Evolutionary conservation across 495 filamentous ascomycete genomes (phyloP).

Genomic region (Penicillium silybi): DNA sequence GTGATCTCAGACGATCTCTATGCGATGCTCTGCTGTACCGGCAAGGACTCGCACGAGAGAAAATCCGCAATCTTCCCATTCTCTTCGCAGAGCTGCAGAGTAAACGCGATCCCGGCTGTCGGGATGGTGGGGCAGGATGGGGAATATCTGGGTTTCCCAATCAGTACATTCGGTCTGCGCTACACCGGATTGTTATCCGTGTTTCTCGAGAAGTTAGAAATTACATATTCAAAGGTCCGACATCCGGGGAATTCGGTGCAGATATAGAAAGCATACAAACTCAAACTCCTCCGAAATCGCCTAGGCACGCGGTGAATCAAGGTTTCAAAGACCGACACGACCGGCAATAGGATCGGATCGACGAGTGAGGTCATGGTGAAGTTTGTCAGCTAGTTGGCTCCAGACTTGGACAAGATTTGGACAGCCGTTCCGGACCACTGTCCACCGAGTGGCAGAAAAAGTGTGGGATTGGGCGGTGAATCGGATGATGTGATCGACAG

Average conservation of each 20-base stretch:
- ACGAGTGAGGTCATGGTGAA: slow-evolving; percentile 20
- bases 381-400: slow-evolving; percentile 20
- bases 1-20: not conserved
- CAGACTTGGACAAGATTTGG: slow-evolving; percentile 10
- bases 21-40: not conserved
- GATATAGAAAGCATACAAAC: not conserved
- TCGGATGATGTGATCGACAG: slow-evolving; percentile 5
- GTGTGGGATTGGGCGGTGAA: slow-evolving; percentile 15
- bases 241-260: not conserved
- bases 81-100: slow-evolving; percentile 1
- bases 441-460: slow-evolving; percentile 29
- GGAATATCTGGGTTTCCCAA: slow-evolving; percentile 30
- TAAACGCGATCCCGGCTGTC: slow-evolving; percentile 4
- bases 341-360: not conserved
- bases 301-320: not conserved
- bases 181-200: slow-evolving; percentile 14
- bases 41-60: slow-evolving; percentile 7
- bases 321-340: slow-evolving; percentile 6
- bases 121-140: slow-evolving; percentile 25
- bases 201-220: not conserved
- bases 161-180: slow-evolving; percentile 32
- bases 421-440: slow-evolving; percentile 33
- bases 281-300: not conserved
- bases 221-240: not conserved
- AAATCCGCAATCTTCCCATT: not conserved